Conservation (phyloP, 768 basidiomycete genomes). For the Boletales sp. region DNA sequence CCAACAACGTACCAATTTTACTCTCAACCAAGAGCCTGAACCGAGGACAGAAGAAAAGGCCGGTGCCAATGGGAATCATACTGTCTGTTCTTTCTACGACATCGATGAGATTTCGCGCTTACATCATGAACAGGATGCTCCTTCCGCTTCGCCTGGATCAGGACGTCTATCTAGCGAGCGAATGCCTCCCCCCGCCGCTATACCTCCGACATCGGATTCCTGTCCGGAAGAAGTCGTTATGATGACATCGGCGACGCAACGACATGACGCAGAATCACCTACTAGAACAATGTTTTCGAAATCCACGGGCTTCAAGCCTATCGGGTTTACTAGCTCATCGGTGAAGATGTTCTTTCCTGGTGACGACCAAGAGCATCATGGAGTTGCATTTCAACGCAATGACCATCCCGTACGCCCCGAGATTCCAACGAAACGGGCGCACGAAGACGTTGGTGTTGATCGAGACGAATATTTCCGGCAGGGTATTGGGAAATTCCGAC, state of each 20-base stretch:
- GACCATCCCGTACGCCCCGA: constrained; percentile 19
- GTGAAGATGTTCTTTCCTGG: constrained; percentile 81
- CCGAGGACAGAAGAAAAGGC: constrained; percentile 35
- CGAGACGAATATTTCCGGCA: constrained; percentile 17
- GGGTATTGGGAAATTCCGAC: background rate
- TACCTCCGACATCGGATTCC: constrained; percentile 20
- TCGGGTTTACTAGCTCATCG: constrained; percentile 48
- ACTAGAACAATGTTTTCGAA: constrained; percentile 29
- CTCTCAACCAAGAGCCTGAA: constrained; percentile 20
- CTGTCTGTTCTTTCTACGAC: constrained; percentile 16
- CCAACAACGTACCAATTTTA: constrained; percentile 19
- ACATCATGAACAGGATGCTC: constrained; percentile 14
- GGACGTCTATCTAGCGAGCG: constrained; percentile 23
- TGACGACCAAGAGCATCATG: constrained; percentile 61
- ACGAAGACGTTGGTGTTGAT: constrained; percentile 19
- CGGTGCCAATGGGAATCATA: constrained; percentile 36
- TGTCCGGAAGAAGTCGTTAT: constrained; percentile 8
- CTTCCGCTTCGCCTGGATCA: constrained; percentile 19
- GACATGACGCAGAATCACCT: constrained; percentile 17
- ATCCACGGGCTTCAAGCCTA: constrained; percentile 63
- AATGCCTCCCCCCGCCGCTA: constrained; percentile 33
- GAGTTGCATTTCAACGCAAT: constrained; percentile 16
- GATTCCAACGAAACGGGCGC: constrained; percentile 26
- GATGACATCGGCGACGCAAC: constrained; percentile 8
- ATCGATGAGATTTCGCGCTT: constrained; percentile 1